Conservation (phyloP, 78 protist genomes). For the Capsaspora owczarzaki region DNA sequence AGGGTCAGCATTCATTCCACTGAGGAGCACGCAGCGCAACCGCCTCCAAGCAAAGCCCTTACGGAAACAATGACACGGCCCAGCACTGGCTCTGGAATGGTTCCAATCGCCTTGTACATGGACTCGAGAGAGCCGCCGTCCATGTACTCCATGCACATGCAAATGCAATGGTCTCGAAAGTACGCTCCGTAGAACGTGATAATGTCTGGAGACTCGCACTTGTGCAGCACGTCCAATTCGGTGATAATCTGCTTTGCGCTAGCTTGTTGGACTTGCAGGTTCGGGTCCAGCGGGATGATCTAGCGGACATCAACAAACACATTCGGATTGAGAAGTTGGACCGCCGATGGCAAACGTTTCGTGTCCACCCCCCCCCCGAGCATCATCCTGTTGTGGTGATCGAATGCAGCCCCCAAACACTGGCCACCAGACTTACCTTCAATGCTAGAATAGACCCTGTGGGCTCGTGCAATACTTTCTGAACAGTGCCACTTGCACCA, state of each 20-base stretch:
- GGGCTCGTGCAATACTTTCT: background rate
- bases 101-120: background rate
- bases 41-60: no score
- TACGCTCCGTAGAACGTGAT: constrained; percentile 40
- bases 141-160: constrained; percentile 55
- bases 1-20: no score
- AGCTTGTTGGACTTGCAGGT: no score
- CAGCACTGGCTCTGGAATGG: background rate
- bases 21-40: no score
- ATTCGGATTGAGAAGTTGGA: background rate
- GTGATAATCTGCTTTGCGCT: background rate
- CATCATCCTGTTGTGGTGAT: no score
- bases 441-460: no score
- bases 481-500: background rate
- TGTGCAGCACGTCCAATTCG: background rate
- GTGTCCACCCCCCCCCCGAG: background rate
- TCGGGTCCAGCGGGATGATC: background rate
- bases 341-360: background rate
- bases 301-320: background rate
- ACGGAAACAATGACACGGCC: background rate
- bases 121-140: constrained; percentile 53
- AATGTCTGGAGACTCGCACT: constrained; percentile 14
- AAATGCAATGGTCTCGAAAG: constrained; percentile 12
- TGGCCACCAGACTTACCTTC: no score
- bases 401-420: no score